Conservation (phyloP, 129 eudicot species). For the Deinandra increscens region DNA sequence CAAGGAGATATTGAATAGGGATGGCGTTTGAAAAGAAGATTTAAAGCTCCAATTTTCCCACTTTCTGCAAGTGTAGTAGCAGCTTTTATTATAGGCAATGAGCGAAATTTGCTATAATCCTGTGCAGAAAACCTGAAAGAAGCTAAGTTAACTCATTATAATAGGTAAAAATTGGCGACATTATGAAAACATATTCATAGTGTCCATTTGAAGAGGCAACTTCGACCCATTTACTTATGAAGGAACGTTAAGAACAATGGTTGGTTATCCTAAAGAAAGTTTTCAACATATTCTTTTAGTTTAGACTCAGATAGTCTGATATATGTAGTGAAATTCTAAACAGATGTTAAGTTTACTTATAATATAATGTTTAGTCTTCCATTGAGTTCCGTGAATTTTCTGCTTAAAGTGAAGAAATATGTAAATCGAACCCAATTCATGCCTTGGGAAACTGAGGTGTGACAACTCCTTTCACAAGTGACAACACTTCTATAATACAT, state of each 20-base stretch:
- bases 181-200: conserved; percentile 16
- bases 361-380: neutral
- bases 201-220: conserved; percentile 1
- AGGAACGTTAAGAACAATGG: too few species aligned
- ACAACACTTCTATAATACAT: neutral
- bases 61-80: conserved; percentile 81
- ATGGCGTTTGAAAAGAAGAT: conserved; percentile 90
- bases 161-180: conserved; percentile 29
- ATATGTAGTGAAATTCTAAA: neutral
- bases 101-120: conserved; percentile 77
- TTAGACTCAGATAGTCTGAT: neutral
- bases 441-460: neutral
- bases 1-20: conserved; percentile 71
- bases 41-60: conserved; percentile 94
- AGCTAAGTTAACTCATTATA: conserved; percentile 52
- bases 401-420: neutral
- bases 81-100: conserved; percentile 69
- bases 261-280: neutral
- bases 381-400: neutral
- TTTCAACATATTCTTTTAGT: neutral
- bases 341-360: neutral
- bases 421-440: neutral
- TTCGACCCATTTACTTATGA: conserved; percentile 7
- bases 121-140: conserved; percentile 76
- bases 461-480: neutral